Conservation (phyloP, 106 monocot species). For the Dendrobium huoshanense region DNA sequence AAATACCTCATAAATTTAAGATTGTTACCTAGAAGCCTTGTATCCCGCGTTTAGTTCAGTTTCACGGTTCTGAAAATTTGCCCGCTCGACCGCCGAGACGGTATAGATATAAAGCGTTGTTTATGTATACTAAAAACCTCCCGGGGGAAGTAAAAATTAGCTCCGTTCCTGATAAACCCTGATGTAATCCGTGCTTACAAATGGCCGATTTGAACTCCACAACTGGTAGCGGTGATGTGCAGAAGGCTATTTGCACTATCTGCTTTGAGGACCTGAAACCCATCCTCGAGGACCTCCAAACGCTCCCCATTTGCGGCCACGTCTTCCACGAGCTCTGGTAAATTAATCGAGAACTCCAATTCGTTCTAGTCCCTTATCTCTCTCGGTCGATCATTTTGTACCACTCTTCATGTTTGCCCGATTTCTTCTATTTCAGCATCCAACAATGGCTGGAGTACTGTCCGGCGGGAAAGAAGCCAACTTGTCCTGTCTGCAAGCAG, state of each 20-base stretch:
- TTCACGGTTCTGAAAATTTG: background rate
- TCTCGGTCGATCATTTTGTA: background rate
- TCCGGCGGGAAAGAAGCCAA: constrained; percentile 59
- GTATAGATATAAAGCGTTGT: too few relatives aligned
- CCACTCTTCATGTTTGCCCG: background rate
- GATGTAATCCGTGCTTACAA: background rate
- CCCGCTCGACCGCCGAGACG: background rate
- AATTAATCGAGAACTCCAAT: background rate
- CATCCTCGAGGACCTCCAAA: constrained; percentile 65
- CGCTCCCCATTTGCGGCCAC: constrained; percentile 81
- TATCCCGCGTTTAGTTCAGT: background rate
- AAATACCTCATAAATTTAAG: background rate
- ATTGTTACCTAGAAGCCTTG: background rate
- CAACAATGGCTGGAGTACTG: constrained; percentile 99
- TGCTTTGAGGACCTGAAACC: constrained; percentile 93
- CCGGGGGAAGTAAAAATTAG: background rate
- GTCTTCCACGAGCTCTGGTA: constrained; percentile 98
- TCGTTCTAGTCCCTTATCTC: background rate
- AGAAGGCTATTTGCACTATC: constrained; percentile 77
- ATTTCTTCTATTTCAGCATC: constrained; percentile 32
- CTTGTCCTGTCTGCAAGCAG: constrained; percentile 95
- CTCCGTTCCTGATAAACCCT: background rate
- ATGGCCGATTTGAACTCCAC: background rate
- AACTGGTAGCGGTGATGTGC: background rate
- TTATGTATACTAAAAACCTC: too few relatives aligned